Evolutionary conservation across 257 asterid genomes (phyloP).

Genomic region (Capsicum rhomboideum): DNA sequence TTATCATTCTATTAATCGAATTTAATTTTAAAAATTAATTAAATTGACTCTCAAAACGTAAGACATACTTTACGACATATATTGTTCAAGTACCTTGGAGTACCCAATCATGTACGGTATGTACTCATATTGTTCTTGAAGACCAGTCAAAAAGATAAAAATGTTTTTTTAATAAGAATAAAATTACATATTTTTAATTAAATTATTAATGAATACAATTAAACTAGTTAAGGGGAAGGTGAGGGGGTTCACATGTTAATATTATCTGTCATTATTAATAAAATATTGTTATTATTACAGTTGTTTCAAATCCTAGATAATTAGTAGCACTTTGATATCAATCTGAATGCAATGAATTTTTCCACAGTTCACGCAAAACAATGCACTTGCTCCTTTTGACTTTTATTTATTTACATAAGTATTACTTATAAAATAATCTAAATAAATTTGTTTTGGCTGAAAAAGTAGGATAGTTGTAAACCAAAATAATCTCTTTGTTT

Average conservation of each 20-base stretch:
- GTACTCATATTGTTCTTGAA: neutral
- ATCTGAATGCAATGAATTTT: constrained; percentile 22
- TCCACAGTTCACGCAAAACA: neutral
- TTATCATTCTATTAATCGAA: too few relatives aligned
- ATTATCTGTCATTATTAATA: constrained; percentile 18
- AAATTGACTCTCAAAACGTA: too few relatives aligned
- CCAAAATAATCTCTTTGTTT: too few relatives aligned
- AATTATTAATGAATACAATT: neutral
- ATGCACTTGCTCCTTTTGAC: constrained; percentile 1
- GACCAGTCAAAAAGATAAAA: neutral
- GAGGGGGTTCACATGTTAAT: constrained; percentile 19
- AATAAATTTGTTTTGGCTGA: neutral
- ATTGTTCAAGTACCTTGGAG: too few relatives aligned
- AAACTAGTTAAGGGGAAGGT: neutral
- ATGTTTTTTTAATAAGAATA: neutral
- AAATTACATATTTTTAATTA: neutral
- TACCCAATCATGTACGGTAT: neutral
- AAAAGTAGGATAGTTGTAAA: neutral
- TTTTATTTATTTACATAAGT: neutral
- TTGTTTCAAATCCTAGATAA: too few relatives aligned
- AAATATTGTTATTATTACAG: constrained; percentile 11
- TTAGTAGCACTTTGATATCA: neutral
- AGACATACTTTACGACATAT: too few relatives aligned
- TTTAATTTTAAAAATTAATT: too few relatives aligned
- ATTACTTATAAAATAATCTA: neutral